Conservation (phyloP, 768 basidiomycete species). For the Pisolithus microcarpus region DNA sequence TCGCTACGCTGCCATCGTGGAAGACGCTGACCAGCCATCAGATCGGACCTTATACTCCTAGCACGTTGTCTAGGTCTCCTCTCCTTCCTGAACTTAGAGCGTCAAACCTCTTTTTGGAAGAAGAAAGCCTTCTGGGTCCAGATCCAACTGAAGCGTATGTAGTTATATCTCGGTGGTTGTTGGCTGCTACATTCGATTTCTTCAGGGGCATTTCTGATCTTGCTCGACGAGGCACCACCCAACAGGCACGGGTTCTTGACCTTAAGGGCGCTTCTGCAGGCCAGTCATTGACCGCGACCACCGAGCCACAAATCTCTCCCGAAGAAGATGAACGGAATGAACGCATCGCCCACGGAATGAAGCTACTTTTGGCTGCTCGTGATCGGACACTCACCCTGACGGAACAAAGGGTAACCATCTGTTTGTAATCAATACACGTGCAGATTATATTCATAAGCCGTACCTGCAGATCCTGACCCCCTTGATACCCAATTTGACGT, state of each 20-base stretch:
- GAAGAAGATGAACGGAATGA: constrained; percentile 56
- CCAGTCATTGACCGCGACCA: not conserved
- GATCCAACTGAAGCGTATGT: constrained; percentile 43
- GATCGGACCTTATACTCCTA: constrained; percentile 80
- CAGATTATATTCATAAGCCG: not conserved
- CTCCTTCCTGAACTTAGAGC: constrained; percentile 71
- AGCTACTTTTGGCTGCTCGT: constrained; percentile 60
- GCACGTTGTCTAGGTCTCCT: constrained; percentile 64
- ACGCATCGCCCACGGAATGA: constrained; percentile 54
- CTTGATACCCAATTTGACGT: constrained; percentile 35
- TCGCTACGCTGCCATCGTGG: not conserved
- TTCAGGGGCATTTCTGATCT: constrained; percentile 11
- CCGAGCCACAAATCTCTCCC: constrained; percentile 24
- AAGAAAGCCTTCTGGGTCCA: constrained; percentile 43
- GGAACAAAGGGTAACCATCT: constrained; percentile 55
- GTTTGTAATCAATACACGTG: too few relatives aligned
- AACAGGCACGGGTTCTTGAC: constrained; percentile 1
- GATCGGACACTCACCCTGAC: constrained; percentile 66
- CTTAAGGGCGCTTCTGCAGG: constrained; percentile 3
- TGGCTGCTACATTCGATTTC: not conserved
- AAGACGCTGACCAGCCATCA: constrained; percentile 22
- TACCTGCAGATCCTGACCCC: constrained; percentile 45
- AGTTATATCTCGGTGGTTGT: constrained; percentile 9
- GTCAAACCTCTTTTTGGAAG: constrained; percentile 61
- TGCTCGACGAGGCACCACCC: constrained; percentile 5